phyloP scores from a whole-genome alignment of 495 filamentous ascomycete genomes.

The Podospora fimiseda region DNA sequence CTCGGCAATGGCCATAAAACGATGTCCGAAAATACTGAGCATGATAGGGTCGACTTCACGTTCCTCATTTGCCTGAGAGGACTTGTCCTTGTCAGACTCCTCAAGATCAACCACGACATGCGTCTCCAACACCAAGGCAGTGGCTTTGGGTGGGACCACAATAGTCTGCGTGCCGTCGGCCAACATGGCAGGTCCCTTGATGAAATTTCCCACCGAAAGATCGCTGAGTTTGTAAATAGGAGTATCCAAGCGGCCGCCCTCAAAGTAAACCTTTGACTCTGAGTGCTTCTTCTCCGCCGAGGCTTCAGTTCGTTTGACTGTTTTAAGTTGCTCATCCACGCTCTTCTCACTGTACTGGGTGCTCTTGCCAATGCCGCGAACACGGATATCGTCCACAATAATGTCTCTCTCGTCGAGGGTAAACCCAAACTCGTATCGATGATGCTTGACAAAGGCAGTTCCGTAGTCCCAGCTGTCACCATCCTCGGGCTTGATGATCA shows the following conservation, averaged over 20 bases:
- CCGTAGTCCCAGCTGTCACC: conserved; percentile 68
- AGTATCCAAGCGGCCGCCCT: conserved; percentile 69
- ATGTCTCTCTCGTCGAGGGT: conserved; percentile 83
- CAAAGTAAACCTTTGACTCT: conserved; percentile 59
- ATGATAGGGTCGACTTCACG: conserved; percentile 76
- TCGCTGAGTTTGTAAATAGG: conserved; percentile 80
- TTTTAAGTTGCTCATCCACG: conserved; percentile 69
- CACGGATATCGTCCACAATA: conserved; percentile 86
- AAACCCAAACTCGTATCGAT: conserved; percentile 93
- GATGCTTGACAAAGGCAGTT: conserved; percentile 75
- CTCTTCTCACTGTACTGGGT: conserved; percentile 72
- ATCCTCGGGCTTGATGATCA: conserved; percentile 68
- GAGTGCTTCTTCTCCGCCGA: conserved; percentile 51
- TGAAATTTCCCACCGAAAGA: conserved; percentile 65
- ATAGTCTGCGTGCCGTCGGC: conserved; percentile 96
- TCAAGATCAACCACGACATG: conserved; percentile 69
- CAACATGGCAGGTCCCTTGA: conserved; percentile 82
- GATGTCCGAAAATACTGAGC: conserved; percentile 89
- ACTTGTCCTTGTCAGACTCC: conserved; percentile 46
- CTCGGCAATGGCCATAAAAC: conserved; percentile 98
- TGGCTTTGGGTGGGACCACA: conserved; percentile 75
- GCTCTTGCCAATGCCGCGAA: conserved; percentile 81
- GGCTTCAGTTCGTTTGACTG: conserved; percentile 45
- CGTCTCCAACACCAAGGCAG: conserved; percentile 65
- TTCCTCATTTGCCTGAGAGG: conserved; percentile 35